Base-by-base conservation (phyloP, 2,329 filamentous ascomycete genomes). In the Colletotrichum sp. region DNA sequence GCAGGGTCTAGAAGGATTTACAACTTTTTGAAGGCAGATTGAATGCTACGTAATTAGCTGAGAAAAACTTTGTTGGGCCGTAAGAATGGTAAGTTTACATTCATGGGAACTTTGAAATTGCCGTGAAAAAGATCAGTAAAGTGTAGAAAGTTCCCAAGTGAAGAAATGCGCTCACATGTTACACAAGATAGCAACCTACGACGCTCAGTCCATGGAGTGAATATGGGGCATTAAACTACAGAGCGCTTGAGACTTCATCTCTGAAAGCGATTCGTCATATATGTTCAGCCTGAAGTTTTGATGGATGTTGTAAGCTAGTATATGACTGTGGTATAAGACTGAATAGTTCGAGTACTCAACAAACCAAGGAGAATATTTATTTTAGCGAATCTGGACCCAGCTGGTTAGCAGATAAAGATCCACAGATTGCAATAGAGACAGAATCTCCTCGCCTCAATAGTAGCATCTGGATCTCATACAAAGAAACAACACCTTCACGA, bases 41-140 rank as follows among this genome's bases (percentile, higher is more conserved):
- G 3, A 7, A 52, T 21, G 10, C n/a, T 0, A 52, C 7, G 0
- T 3, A 13, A 52, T 0, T 52, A 1, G 0, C n/a, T 7, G 9
- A 52, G 4, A 52, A 13, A 12, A 2, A 2, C 0, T 21, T 21
- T 13, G 2, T 21, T 13, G 1, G n/a, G n/a, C 21, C 0, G 43
- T 52, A 52, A 7, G n/a, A 21, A 21, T 9, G 12, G 43, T 4
- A n/a, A 10, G 4, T 43, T 48, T 6, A 6, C 5, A 48, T 10
- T 43, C 4, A 43, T 10, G 18, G n/a, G 3, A 52, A 21, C 43
- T 52, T 13, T 52, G 43, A 34, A 0, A 34, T 34, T 34, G 2
- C 32, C 12, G 0, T 34, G 32, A 24, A 21, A 52, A 24, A 4
- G 43, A 52, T 21, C 10, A 48, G 43, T 1, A 24, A 52, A 52